A percentile compares a stretch with the other conserved stretches of the same genome.
These are phyloP conservation scores for Amauroascus niger DNA, from an alignment of 2,329 filamentous ascomycete genomes.

Conservation along the genomic window DNA sequence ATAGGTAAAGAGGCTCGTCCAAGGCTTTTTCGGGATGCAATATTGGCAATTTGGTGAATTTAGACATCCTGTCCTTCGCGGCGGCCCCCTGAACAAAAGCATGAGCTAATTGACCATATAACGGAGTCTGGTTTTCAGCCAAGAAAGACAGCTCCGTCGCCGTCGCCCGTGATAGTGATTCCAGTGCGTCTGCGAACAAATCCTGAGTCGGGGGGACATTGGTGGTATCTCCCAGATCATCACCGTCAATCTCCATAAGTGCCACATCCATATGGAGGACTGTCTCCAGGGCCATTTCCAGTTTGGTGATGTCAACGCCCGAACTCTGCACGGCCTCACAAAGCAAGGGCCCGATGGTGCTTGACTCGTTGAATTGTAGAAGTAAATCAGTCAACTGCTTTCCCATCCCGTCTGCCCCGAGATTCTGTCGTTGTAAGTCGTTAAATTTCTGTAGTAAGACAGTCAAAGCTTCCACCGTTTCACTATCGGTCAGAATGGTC, in stretches of 20 bases:
- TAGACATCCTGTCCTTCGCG: slow-evolving; percentile 25
- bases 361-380: slow-evolving; percentile 55
- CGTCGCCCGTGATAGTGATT: slow-evolving; percentile 25
- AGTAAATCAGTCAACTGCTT: slow-evolving; percentile 57
- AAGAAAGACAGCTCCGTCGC: slow-evolving; percentile 33
- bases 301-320: slow-evolving; percentile 60
- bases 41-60: slow-evolving; percentile 32
- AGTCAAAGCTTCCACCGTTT: slow-evolving; percentile 26
- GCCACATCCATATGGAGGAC: slow-evolving; percentile 52
- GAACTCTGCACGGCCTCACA: slow-evolving; percentile 56
- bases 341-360: slow-evolving; percentile 53
- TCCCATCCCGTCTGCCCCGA: slow-evolving; percentile 41
- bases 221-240: slow-evolving; percentile 40
- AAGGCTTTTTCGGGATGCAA: slow-evolving; percentile 38
- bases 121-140: slow-evolving; percentile 23
- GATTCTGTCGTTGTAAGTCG: slow-evolving; percentile 40
- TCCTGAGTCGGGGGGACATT: slow-evolving; percentile 24
- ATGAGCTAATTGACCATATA: slow-evolving; percentile 33
- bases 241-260: slow-evolving; percentile 43
- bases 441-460: slow-evolving; percentile 29
- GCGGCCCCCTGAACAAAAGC: slow-evolving; percentile 29
- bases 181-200: slow-evolving; percentile 27
- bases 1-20: slow-evolving; percentile 57
- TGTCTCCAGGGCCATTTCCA: slow-evolving; percentile 66
- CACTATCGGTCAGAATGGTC: slow-evolving; percentile 25